Evolutionary conservation across 2,329 filamentous ascomycete species (phyloP).

Genomic region (Neofusicoccum parvum): DNA sequence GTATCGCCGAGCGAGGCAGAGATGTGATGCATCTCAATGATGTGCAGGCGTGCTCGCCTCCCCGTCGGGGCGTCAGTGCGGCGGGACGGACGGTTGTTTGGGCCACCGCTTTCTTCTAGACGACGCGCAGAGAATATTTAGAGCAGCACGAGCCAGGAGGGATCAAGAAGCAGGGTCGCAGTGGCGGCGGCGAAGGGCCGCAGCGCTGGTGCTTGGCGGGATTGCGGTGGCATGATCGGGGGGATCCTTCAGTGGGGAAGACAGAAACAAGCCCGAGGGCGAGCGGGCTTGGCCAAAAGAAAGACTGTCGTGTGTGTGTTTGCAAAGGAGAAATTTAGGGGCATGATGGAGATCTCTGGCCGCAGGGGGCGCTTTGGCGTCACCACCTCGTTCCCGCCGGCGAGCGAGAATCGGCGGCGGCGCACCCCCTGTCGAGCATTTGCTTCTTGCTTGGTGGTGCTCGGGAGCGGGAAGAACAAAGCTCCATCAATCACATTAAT

Average conservation of each 20-base stretch:
- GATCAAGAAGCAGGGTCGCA: constrained; percentile 12
- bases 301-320: constrained; percentile 8
- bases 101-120: background rate
- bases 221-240: constrained; percentile 19
- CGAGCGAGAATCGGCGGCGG: constrained; percentile 9
- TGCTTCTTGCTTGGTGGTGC: constrained; percentile 14
- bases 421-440: constrained; percentile 11
- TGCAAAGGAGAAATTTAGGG: constrained; percentile 19
- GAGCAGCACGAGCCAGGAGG: constrained; percentile 14
- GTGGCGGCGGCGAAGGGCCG: constrained; percentile 9
- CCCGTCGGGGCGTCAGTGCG: constrained; percentile 4
- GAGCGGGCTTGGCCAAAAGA: background rate
- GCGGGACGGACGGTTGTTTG: background rate
- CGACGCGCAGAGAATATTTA: constrained; percentile 11
- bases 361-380: constrained; percentile 3
- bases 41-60: constrained; percentile 14
- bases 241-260: constrained; percentile 17
- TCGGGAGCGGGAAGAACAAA: constrained; percentile 19
- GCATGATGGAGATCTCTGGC: constrained; percentile 12
- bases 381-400: constrained; percentile 1
- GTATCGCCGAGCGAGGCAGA: background rate
- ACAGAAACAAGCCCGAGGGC: background rate
- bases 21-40: constrained; percentile 18
- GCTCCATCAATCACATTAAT: constrained; percentile 17
- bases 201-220: constrained; percentile 14